These are phyloP conservation scores for Globisporangium spinosum DNA, from an alignment of 352 stramenopile species.

Conservation along the genomic window DNA sequence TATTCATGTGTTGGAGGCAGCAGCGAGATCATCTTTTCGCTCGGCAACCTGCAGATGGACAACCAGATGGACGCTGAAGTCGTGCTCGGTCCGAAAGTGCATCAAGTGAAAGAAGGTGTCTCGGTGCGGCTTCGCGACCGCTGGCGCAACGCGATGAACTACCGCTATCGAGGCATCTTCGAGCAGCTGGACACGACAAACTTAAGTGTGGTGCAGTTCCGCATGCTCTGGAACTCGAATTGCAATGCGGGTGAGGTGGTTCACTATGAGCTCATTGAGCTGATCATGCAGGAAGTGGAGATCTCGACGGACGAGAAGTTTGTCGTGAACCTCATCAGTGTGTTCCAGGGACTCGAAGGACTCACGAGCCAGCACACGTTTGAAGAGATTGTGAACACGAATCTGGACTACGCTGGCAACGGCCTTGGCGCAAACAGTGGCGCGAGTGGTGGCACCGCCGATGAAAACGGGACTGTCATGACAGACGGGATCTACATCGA, in stretches of 20 bases:
- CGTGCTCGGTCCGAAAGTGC: constrained; percentile 75
- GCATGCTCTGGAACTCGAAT: constrained; percentile 84
- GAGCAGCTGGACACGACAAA: constrained; percentile 68
- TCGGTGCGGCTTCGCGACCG: constrained; percentile 80
- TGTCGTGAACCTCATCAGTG: constrained; percentile 86
- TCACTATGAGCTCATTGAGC: constrained; percentile 84
- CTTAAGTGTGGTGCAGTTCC: constrained; percentile 78
- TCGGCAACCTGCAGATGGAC: constrained; percentile 88
- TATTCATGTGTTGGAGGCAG: constrained; percentile 77
- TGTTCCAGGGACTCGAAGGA: constrained; percentile 83
- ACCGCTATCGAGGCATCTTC: constrained; percentile 79
- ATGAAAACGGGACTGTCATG: constrained; percentile 20
- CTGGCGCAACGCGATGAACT: constrained; percentile 81
- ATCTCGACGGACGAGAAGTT: constrained; percentile 90
- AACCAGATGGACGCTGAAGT: constrained; percentile 89
- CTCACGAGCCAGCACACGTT: constrained; percentile 73
- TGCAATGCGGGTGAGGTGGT: constrained; percentile 75
- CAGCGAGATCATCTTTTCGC: constrained; percentile 76
- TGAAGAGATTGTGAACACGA: constrained; percentile 76
- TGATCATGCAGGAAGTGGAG: constrained; percentile 86
- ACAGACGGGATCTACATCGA: constrained; percentile 84
- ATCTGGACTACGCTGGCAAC: constrained; percentile 52
- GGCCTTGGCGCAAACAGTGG: constrained; percentile 21
- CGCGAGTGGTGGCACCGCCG: constrained; percentile 19
- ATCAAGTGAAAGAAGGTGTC: constrained; percentile 84